Percentiles rank a stretch among this genome's conserved stretches.
phyloP scores from a whole-genome alignment of 2,329 filamentous ascomycete genomes.

The Stemphylium beticola region DNA sequence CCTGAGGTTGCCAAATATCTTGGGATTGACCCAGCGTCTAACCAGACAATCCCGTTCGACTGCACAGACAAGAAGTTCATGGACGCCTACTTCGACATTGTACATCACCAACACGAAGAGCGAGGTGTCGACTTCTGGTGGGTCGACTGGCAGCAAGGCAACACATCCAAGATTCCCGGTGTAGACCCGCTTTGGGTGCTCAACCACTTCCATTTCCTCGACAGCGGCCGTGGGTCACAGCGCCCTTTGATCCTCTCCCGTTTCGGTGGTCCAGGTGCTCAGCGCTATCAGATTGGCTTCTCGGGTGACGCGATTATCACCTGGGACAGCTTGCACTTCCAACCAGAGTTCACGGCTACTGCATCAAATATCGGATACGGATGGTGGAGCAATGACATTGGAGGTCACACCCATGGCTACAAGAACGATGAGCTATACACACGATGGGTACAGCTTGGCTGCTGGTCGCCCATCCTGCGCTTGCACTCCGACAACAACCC shows the following conservation, averaged over 20 bases:
- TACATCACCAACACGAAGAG: constrained; percentile 63
- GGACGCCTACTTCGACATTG: constrained; percentile 64
- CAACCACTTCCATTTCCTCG: constrained; percentile 69
- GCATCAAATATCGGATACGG: constrained; percentile 71
- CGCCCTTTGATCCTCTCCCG: constrained; percentile 64
- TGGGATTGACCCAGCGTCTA: constrained; percentile 57
- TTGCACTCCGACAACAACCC: constrained; percentile 64
- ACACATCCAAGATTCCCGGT: constrained; percentile 60
- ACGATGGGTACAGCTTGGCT: constrained; percentile 68
- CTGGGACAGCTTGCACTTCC: constrained; percentile 67
- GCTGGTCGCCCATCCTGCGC: constrained; percentile 66
- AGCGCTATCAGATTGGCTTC: constrained; percentile 70
- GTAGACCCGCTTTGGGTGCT: constrained; percentile 69
- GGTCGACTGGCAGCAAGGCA: constrained; percentile 72
- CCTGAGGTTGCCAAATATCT: constrained; percentile 60
- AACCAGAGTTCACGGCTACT: constrained; percentile 70
- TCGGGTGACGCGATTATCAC: constrained; percentile 67
- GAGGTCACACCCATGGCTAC: constrained; percentile 65
- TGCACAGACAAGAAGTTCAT: constrained; percentile 61
- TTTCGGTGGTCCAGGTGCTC: constrained; percentile 67
- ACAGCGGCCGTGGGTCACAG: constrained; percentile 54
- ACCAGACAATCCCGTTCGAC: constrained; percentile 63
- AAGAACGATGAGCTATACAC: constrained; percentile 65
- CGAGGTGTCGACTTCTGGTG: constrained; percentile 69
- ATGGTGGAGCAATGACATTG: constrained; percentile 73